phyloP scores from a whole-genome alignment of 371 early-diverging fungal species.

The Dichotomocladium elegans region DNA sequence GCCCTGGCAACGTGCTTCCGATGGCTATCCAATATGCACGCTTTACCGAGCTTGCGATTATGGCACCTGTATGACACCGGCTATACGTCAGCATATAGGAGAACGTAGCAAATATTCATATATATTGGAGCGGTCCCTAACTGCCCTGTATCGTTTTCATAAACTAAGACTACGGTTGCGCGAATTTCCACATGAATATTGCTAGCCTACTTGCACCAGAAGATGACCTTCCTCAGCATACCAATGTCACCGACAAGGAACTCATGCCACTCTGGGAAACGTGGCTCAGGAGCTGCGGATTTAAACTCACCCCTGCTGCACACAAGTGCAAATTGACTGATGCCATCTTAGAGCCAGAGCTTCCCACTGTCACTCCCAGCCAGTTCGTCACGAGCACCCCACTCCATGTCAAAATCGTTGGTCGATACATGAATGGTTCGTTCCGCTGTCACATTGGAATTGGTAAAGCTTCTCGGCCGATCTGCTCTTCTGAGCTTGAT shows the following conservation, averaged over 20 bases:
- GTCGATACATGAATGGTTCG: constrained; percentile 35
- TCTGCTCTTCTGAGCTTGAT: constrained; percentile 26
- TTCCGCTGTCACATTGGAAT: constrained; percentile 43
- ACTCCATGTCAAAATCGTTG: constrained; percentile 37
- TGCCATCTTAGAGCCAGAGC: constrained; percentile 12
- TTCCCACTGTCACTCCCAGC: background rate
- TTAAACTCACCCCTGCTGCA: constrained; percentile 8
- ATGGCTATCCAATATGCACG: no score
- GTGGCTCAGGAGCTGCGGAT: constrained; percentile 16
- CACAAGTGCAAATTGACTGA: constrained; percentile 31
- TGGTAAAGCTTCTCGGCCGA: constrained; percentile 39
- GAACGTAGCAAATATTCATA: no score
- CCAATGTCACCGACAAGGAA: constrained; percentile 17
- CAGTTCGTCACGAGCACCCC: constrained; percentile 13
- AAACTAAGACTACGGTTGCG: no score
- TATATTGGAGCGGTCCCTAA: no score
- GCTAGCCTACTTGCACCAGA: background rate
- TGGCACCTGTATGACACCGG: no score
- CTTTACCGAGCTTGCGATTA: no score
- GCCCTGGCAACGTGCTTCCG: no score
- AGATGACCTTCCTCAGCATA: background rate
- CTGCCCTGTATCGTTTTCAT: no score
- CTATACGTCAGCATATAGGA: no score
- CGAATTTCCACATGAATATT: no score
- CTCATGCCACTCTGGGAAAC: constrained; percentile 25